Percentiles rank a stretch among this genome's conserved stretches.
Conservation (phyloP, 2,329 filamentous ascomycete genomes). For the Phyllosticta citrichinensis region DNA sequence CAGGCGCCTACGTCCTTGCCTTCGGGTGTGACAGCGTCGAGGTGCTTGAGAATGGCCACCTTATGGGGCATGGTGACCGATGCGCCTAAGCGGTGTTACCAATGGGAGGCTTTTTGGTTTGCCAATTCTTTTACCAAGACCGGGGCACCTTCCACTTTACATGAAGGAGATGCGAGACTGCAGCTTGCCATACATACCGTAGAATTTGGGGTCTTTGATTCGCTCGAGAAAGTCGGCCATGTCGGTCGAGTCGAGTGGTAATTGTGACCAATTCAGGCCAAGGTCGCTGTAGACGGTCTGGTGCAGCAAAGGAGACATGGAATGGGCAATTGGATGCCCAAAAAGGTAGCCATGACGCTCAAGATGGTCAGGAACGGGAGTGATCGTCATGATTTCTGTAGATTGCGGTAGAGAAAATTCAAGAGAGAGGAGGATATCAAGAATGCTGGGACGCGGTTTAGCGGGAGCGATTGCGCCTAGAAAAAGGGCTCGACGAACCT, state of each 20-base stretch:
- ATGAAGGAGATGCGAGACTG: neutral
- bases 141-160: neutral
- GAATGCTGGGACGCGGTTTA: neutral
- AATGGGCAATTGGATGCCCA: constrained; percentile 47
- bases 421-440: neutral
- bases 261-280: constrained; percentile 43
- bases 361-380: constrained; percentile 20
- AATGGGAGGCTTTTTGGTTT: neutral
- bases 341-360: constrained; percentile 47
- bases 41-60: constrained; percentile 60
- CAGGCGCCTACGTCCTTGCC: constrained; percentile 64
- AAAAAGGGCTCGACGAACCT: neutral
- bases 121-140: neutral
- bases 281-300: constrained; percentile 43
- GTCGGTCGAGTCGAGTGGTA: constrained; percentile 37
- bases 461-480: neutral
- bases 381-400: constrained; percentile 13
- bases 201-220: constrained; percentile 49
- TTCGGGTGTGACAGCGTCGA: constrained; percentile 65
- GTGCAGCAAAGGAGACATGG: constrained; percentile 46
- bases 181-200: constrained; percentile 36
- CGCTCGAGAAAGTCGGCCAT: constrained; percentile 37
- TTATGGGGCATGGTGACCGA: constrained; percentile 81
- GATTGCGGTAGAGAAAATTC: neutral
- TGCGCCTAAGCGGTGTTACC: constrained; percentile 38